Percentiles rank a stretch among this genome's conserved stretches.
phyloP scores from a whole-genome alignment of 768 basidiomycete genomes.

The Chalciporus chontae region DNA sequence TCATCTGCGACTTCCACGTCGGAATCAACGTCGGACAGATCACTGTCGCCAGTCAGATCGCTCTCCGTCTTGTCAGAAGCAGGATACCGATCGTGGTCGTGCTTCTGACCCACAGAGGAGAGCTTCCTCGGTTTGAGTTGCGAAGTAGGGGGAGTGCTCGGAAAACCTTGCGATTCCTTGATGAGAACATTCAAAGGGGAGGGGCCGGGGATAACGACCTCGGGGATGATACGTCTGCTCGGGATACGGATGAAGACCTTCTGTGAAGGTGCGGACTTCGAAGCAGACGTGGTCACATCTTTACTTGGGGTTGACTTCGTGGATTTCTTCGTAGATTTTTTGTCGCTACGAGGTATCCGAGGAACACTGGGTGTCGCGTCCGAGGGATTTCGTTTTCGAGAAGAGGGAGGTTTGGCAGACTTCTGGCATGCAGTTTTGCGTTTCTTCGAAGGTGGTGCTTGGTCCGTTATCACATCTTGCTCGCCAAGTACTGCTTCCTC shows the following conservation, averaged over 20 bases:
- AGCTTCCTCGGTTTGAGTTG: slow-evolving; percentile 20
- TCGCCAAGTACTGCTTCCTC: slow-evolving; percentile 35
- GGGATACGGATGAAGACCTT: slow-evolving; percentile 27
- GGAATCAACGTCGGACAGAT: slow-evolving; percentile 24
- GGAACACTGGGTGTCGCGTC: slow-evolving; percentile 18
- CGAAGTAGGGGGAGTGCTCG: slow-evolving; percentile 21
- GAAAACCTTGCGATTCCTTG: slow-evolving; percentile 14
- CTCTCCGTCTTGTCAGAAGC: slow-evolving; percentile 22
- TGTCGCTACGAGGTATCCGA: slow-evolving; percentile 31
- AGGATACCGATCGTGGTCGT: slow-evolving; percentile 19
- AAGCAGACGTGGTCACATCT: slow-evolving; percentile 11
- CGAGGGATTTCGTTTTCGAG: slow-evolving; percentile 24
- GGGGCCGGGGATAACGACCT: slow-evolving; percentile 20
- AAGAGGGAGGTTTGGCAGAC: slow-evolving; percentile 14
- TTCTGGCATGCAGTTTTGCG: slow-evolving; percentile 18
- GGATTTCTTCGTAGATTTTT: slow-evolving; percentile 11
- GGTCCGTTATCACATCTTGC: slow-evolving; percentile 8
- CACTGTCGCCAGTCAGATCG: slow-evolving; percentile 15
- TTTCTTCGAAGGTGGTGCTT: slow-evolving; percentile 22
- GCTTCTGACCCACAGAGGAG: slow-evolving; percentile 15
- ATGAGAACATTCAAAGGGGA: slow-evolving; percentile 5
- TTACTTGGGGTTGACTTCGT: slow-evolving; percentile 16
- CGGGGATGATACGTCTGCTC: slow-evolving; percentile 8
- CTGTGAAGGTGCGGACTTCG: slow-evolving; percentile 20
- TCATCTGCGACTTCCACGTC: slow-evolving; percentile 24